Percentiles rank a stretch among this genome's conserved stretches.
These are phyloP conservation scores for Centaurea solstitialis DNA, from an alignment of 129 eudicot species.

Conservation along the genomic window DNA sequence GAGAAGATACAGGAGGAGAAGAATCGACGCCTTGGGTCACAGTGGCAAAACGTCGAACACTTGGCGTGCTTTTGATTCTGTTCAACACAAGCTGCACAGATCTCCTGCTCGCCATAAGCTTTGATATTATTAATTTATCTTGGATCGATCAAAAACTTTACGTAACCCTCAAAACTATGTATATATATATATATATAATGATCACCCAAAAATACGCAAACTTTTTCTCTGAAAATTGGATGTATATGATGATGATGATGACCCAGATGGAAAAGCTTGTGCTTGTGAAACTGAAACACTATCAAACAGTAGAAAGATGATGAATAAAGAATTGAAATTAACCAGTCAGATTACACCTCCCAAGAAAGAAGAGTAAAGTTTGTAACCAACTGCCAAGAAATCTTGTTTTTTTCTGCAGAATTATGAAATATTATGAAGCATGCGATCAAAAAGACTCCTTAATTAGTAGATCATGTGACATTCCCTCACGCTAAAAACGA, in stretches of 20 bases:
- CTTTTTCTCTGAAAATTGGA: not conserved
- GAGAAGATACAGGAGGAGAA: conserved; percentile 43
- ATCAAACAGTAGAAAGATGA: not conserved
- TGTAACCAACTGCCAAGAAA: not conserved
- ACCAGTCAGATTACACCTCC: not conserved
- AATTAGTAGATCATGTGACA: too few relatives aligned
- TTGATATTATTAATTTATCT: not conserved
- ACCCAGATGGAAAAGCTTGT: conserved; percentile 11
- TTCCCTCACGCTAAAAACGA: too few relatives aligned
- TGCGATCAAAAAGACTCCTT: too few relatives aligned
- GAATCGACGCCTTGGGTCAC: conserved; percentile 35
- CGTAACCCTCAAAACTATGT: not conserved
- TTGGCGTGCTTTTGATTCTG: conserved; percentile 17
- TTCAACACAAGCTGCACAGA: conserved; percentile 33
- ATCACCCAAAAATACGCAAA: not conserved
- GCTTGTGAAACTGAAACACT: conserved; percentile 18
- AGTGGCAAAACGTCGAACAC: conserved; percentile 40
- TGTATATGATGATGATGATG: not conserved
- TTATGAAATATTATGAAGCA: not conserved
- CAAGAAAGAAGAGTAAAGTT: not conserved
- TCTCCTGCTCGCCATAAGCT: conserved; percentile 55
- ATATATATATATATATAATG: not conserved
- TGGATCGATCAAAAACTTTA: not conserved
- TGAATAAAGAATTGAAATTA: not conserved
- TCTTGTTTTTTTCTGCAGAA: conserved; percentile 10